Evolutionary conservation across 768 basidiomycete genomes (phyloP), one percentile per base, ranked within the genome.

Genomic region (Pleurotus giganteus): DNA sequence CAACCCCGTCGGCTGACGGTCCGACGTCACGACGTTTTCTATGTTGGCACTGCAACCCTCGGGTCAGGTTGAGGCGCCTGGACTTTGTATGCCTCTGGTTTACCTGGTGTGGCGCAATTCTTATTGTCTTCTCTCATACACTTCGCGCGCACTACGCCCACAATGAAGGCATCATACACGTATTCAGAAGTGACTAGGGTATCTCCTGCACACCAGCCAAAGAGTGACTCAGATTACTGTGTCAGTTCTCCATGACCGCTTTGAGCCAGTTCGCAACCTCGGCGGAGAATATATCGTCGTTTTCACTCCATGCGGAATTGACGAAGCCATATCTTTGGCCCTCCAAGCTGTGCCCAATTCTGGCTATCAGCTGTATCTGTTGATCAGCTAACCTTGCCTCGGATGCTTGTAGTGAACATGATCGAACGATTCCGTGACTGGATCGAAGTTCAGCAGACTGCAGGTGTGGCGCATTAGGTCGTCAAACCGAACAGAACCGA

Each of bases 381-480:
- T 29, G 21, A 26, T 32, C 5, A 4, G 32, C 9, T 17, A 51
- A n/a, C 13, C 29, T 34, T 8, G 63, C 51, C 49, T 68, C 63
- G 31, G 47, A 62, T 5, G 64, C 56, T 11, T 54, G 54, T 47
- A 84, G 55, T 1, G 60, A 53, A 59, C 83, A 84, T 11, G 76
- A 73, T 9, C 79, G 62, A 56, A 91, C 83, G 31, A 85, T 54
- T 0, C 89, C 89, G 54, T 86, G 88, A 62, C 83, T 87, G 7
- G 88, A 81, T 32, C 61, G 72, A 39, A 91, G 75, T 41, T 76
- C 66, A 0, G 74, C 78, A 4, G 57, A 70, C 87, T 81, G 49
- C 27, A 53, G 17, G 17, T 46, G 26, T 47, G 34, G 41, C 17
- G 23, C 32, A 24, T 42, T 34, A 15, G 31, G n/a, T 50, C 15